Base-by-base conservation (phyloP, 495 filamentous ascomycete genomes). In the Gamarada debralockiae region DNA sequence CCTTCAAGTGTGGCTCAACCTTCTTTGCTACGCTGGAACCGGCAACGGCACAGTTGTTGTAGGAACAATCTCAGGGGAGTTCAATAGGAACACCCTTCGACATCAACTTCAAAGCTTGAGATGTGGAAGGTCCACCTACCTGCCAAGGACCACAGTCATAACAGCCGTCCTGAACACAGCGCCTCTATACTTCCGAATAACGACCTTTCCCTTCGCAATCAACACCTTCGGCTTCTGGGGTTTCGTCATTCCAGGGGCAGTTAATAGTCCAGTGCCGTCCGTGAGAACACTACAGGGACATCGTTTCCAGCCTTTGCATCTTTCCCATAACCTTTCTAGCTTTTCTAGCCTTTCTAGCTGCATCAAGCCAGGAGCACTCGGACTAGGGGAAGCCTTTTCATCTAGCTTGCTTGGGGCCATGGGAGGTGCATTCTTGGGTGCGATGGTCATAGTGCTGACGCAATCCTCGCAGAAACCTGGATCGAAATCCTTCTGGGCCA, bases 11-110 rank as follows among this genome's bases (percentile, higher is more conserved):
- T 15, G 20, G 21, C 45, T 56, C 49, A 60, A 42, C 37, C 39
- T 38, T 56, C 49, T 36, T 53, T 60, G 53, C 37, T 31, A 57
- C 12, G 18, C 37, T 20, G 53, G 38, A 55, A 14, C 42, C 24
- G 47, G 23, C 21, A 27, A 31, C 20, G 38, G 38, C 13, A 23
- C 13, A 15, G 27, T 20, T 2, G 3, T 14, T 10, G 23, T 24
- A 25, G 48, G 9, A 37, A 25, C 48, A n/a, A 18, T 14, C 12
- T n/a, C 23, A 42, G 37, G 37, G 2, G 23, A 20, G 21, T n/a
- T 48, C 40, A 24, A 55, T 8, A 41, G 14, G 17, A 15, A 34
- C 4, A 17, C 33, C 46, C 21, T 57, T 51, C 21, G 53, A 33
- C 17, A 57, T 57, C 13, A 51, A 15, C 15, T 40, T 52, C 25